Evolutionary conservation across 345 rosid species (phyloP).

Genomic region (Euphorbia peplus): DNA sequence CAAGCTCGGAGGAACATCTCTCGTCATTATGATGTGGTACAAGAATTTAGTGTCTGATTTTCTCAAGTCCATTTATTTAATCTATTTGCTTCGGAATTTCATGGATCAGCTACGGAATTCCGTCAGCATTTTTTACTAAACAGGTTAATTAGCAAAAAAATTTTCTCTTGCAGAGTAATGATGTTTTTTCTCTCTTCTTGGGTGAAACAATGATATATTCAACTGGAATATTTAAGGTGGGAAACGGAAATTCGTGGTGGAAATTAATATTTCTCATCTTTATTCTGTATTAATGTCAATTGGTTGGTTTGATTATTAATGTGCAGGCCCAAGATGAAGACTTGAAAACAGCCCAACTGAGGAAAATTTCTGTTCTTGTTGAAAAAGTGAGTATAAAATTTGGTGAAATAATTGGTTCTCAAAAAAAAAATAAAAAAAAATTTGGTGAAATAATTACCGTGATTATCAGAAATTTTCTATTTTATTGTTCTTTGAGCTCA

Average conservation of each 20-base stretch:
- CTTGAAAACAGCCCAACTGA: conserved; percentile 62
- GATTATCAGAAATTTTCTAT: too few relatives aligned
- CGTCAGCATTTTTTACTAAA: too few relatives aligned
- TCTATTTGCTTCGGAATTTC: neutral
- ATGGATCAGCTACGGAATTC: too few relatives aligned
- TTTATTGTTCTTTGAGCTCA: too few relatives aligned
- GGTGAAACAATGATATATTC: conserved; percentile 89
- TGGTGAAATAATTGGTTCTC: too few relatives aligned
- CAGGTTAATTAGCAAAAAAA: neutral
- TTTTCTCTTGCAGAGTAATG: conserved; percentile 58
- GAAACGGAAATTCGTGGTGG: conserved; percentile 23
- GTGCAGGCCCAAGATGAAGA: conserved; percentile 57
- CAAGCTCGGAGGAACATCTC: conserved; percentile 90
- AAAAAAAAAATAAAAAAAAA: too few relatives aligned
- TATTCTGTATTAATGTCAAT: too few relatives aligned
- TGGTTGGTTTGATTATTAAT: neutral
- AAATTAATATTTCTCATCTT: neutral
- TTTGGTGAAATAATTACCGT: too few relatives aligned
- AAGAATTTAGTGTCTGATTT: too few relatives aligned
- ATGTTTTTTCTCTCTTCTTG: conserved; percentile 66
- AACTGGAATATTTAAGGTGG: conserved; percentile 80
- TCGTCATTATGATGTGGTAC: conserved; percentile 85
- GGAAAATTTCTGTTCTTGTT: conserved; percentile 61
- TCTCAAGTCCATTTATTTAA: neutral
- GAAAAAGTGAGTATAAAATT: conserved; percentile 46